Base-by-base conservation (phyloP, 176 grass and related monocot genomes). In the Areca catechu region DNA sequence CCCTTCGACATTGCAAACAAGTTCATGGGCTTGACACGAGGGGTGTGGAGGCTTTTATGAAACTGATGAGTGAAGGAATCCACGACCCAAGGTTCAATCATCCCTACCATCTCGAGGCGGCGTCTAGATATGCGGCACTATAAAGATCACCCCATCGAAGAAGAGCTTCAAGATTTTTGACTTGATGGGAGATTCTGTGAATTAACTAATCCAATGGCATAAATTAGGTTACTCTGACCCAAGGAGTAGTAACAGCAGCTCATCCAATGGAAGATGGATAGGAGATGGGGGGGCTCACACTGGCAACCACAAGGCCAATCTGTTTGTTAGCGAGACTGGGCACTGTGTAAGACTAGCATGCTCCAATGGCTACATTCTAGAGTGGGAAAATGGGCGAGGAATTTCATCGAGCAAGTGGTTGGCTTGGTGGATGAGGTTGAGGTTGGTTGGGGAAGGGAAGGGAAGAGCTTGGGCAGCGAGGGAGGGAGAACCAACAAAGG, bases 1-100 rank as follows among this genome's bases (percentile, higher is more conserved):
- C 83, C 90, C 65, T 97, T 97, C 76, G 90, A 83, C 66, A 82
- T 97, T 49, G 86, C 77, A 57, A 97, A 97, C 75, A 69, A 77
- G 37, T 96, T 90, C 74, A 86, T 86, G 17, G 83, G 85, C 53
- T 88, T 83, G 0, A 54, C 88, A 16, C 77, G 75, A 12, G 86
- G 86, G n/a, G 83, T 86, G 76, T 96, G 5, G 83, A 80, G 1
- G 68, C 80, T 4, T 59, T 96, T 60, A 72, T 87, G 63, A 82
- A 70, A 66, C 71, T 88, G 49, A 85, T 90, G 92, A 80, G 50
- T 60, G 66, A 78, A 51, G 86, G 86, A 15, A 19, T 57, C 20
- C 24, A 69, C 19, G 20, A 90, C 23, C 75, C 74, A 4, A 14
- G 83, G 20, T 79, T 72, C 80, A 96, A 87, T 74, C 90, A 96